Evolutionary conservation across 441 rosid species (phyloP).

Genomic region (Flueggea neowawraea): DNA sequence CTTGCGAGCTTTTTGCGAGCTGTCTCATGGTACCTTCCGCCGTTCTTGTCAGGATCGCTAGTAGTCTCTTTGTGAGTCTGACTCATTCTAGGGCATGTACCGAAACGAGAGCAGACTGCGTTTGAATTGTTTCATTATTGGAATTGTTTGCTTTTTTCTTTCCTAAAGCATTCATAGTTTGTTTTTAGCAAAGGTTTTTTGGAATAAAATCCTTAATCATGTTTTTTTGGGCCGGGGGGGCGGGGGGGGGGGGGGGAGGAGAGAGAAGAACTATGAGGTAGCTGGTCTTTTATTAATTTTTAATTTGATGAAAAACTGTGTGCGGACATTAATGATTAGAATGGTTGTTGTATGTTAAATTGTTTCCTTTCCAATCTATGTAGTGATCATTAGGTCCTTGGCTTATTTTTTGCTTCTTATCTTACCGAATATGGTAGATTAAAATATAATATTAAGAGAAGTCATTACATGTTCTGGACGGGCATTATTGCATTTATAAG

Average conservation of each 20-base stretch:
- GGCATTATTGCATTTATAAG: no score
- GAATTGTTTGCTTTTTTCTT: background rate
- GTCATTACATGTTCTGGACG: no score
- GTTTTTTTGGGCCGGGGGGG: no score
- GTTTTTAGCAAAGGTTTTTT: background rate
- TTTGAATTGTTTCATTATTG: conserved; percentile 20
- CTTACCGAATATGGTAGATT: no score
- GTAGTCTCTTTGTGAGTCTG: conserved; percentile 86
- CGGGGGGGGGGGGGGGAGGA: no score
- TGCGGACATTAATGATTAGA: no score
- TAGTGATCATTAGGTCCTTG: no score
- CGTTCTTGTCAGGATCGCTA: conserved; percentile 98
- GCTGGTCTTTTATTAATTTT: conserved; percentile 20
- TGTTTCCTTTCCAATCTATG: no score
- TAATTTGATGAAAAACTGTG: conserved; percentile 56
- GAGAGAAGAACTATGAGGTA: conserved; percentile 9
- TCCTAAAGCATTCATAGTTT: no score
- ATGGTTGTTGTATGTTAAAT: no score
- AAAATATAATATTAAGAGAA: no score
- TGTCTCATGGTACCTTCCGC: conserved; percentile 95
- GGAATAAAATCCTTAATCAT: background rate
- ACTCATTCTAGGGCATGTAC: conserved; percentile 43
- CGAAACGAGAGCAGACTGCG: conserved; percentile 9
- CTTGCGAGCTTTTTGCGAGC: conserved; percentile 80
- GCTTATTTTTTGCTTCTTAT: no score